phyloP scores from a whole-genome alignment of 441 rosid species.

The Syzygium malaccense region DNA sequence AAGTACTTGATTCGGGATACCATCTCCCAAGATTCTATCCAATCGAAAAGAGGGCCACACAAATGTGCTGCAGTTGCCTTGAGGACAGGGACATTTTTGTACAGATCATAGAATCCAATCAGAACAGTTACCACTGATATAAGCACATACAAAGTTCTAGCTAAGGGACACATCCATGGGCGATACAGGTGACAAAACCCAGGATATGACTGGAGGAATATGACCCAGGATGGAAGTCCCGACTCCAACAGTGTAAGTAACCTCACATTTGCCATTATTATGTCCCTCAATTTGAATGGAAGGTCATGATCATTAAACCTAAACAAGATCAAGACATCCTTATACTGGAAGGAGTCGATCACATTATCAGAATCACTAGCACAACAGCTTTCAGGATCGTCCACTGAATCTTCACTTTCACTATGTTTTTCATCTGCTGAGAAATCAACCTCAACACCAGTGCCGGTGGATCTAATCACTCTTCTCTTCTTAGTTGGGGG shows the following conservation, averaged over 20 bases:
- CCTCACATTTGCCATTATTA: constrained; percentile 68
- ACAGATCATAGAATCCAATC: constrained; percentile 88
- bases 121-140: constrained; percentile 75
- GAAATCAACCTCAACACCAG: constrained; percentile 49
- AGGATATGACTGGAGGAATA: constrained; percentile 96
- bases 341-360: constrained; percentile 50
- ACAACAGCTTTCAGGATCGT: constrained; percentile 23
- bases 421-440: constrained; percentile 51
- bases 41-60: constrained; percentile 85
- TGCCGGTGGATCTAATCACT: constrained; percentile 27
- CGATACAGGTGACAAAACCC: constrained; percentile 86
- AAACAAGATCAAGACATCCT: constrained; percentile 65
- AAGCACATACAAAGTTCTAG: constrained; percentile 73
- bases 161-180: constrained; percentile 99
- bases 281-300: constrained; percentile 67
- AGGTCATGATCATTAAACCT: constrained; percentile 74
- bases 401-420: constrained; percentile 25
- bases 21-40: constrained; percentile 99
- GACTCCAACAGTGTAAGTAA: constrained; percentile 87
- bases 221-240: constrained; percentile 96
- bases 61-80: constrained; percentile 82
- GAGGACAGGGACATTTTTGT: constrained; percentile 95
- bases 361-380: constrained; percentile 30
- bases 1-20: constrained; percentile 84
- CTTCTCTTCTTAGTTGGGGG: constrained; percentile 77